Percentiles rank a stretch among this genome's conserved stretches.
Evolutionary conservation across 768 basidiomycete species (phyloP).

Genomic region (Lentinula raphanica): DNA sequence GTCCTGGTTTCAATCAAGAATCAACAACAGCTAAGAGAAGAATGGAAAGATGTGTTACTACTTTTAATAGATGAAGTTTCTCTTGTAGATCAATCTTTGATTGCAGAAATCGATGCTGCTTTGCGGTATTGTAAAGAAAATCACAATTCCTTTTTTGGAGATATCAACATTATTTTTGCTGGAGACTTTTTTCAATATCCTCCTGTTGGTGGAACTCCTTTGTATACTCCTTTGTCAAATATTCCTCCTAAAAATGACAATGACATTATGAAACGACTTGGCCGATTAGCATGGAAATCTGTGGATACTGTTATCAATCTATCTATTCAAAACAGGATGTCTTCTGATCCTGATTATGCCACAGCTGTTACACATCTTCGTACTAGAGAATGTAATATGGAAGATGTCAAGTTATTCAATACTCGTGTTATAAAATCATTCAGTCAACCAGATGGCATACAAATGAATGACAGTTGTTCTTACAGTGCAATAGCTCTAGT

Average conservation of each 20-base stretch:
- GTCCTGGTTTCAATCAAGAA: no score
- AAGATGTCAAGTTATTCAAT: background rate
- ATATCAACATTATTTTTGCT: background rate
- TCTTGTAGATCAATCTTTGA: constrained; percentile 17
- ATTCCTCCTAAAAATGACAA: background rate
- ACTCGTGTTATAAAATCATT: background rate
- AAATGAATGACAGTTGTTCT: background rate
- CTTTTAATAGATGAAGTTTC: constrained; percentile 28
- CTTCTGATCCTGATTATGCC: background rate
- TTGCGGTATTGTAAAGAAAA: no score
- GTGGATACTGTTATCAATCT: background rate
- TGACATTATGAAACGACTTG: background rate
- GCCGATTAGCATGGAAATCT: background rate
- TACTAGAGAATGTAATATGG: background rate
- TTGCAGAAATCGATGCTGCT: constrained; percentile 20
- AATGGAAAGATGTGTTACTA: no score
- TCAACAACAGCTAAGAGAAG: no score
- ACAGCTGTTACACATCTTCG: background rate
- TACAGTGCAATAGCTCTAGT: background rate
- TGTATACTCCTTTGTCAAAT: background rate
- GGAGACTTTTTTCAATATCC: background rate
- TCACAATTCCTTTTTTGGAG: background rate
- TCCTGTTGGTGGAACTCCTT: background rate
- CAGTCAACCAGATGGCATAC: background rate
- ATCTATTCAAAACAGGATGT: background rate